phyloP scores from a whole-genome alignment of 2,329 filamentous ascomycete species.

The Bipolaris oryzae region DNA sequence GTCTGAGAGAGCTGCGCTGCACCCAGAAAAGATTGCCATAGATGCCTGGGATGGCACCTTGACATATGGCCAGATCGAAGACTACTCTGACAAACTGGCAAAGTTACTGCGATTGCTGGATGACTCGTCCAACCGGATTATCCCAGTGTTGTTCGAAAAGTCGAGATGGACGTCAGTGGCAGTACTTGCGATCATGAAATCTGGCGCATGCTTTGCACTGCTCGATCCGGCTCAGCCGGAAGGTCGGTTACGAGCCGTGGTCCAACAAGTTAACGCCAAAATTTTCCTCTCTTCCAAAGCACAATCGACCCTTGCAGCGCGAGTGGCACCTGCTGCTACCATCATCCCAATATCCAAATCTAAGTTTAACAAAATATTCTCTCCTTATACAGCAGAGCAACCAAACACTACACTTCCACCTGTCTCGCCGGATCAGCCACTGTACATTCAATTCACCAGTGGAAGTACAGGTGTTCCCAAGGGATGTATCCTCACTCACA shows the following conservation, averaged over 20 bases:
- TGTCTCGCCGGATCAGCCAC: slow-evolving; percentile 31
- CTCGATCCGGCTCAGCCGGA: slow-evolving; percentile 47
- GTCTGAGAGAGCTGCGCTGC: slow-evolving; percentile 44
- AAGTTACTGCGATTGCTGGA: slow-evolving; percentile 33
- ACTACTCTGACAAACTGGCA: slow-evolving; percentile 40
- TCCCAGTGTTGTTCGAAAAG: slow-evolving; percentile 51
- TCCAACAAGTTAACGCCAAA: slow-evolving; percentile 38
- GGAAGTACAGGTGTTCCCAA: slow-evolving; percentile 47
- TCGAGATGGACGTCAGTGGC: slow-evolving; percentile 48
- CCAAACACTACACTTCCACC: slow-evolving; percentile 33
- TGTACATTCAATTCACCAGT: slow-evolving; percentile 48
- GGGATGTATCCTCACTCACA: slow-evolving; percentile 44
- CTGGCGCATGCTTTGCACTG: slow-evolving; percentile 46
- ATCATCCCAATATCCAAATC: slow-evolving; percentile 44
- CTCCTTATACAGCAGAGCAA: slow-evolving; percentile 36
- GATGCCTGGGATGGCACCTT: slow-evolving; percentile 47
- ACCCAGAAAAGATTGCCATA: slow-evolving; percentile 47
- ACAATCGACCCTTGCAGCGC: slow-evolving; percentile 36
- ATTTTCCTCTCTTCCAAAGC: slow-evolving; percentile 39
- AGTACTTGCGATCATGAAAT: slow-evolving; percentile 50
- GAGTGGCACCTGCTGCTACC: slow-evolving; percentile 37
- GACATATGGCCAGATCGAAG: slow-evolving; percentile 46
- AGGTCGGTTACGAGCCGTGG: slow-evolving; percentile 40
- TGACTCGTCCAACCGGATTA: slow-evolving; percentile 37
- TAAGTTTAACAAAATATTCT: slow-evolving; percentile 38